A percentile compares a stretch with the other conserved stretches of the same genome.
Evolutionary conservation across 306 rosid genomes (phyloP).

Genomic region (Acacia melanoxylon): DNA sequence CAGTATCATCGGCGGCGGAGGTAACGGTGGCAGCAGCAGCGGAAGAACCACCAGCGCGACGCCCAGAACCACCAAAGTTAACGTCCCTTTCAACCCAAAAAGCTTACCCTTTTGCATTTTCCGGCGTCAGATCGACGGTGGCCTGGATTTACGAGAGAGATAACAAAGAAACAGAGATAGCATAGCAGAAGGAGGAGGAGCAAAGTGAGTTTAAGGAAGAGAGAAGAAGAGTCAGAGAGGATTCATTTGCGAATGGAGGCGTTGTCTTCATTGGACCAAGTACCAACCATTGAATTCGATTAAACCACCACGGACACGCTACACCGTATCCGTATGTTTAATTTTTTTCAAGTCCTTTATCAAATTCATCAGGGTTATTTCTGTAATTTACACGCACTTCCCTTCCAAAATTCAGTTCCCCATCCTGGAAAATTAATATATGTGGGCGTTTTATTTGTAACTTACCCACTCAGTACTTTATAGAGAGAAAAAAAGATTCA

Average conservation of each 20-base stretch:
- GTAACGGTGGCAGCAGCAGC: conserved; percentile 41
- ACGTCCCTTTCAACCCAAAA: conserved; percentile 27
- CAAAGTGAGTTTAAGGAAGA: background rate
- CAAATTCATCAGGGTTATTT: background rate
- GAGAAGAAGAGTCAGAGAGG: background rate
- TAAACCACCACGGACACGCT: background rate
- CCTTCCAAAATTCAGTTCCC: background rate
- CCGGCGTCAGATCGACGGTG: background rate
- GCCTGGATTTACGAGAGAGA: background rate
- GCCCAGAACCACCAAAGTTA: conserved; percentile 26
- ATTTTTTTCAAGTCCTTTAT: background rate
- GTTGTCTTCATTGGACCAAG: background rate
- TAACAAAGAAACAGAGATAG: background rate
- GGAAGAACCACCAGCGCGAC: conserved; percentile 36
- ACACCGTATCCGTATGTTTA: background rate
- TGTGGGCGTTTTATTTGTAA: background rate
- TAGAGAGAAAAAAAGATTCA: background rate
- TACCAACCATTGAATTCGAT: background rate
- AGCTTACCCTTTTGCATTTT: background rate
- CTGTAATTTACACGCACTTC: background rate
- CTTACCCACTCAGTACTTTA: background rate
- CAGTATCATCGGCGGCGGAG: conserved; percentile 40
- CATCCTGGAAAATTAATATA: too few species aligned
- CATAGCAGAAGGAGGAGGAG: background rate
- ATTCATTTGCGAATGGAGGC: background rate